Base-by-base conservation (phyloP, 2,329 filamentous ascomycete genomes). In the Exophiala bonariae region DNA sequence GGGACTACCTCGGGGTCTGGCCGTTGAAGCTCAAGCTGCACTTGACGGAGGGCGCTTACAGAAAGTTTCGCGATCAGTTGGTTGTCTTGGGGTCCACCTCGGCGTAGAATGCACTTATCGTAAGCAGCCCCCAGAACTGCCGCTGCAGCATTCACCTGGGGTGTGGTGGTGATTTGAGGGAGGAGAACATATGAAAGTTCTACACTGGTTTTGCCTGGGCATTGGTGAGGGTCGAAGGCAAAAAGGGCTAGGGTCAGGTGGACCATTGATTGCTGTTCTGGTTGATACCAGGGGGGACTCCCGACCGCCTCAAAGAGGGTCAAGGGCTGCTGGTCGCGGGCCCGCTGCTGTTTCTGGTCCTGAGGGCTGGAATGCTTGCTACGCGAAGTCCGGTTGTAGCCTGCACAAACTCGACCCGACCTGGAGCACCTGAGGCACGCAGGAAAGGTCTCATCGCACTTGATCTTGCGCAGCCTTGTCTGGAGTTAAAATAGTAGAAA, bases 371-470 rank as follows among this genome's bases (percentile, higher is more conserved):
- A 10, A 40, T 7, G 14, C 11, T 18, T 39, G 35, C 17, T 46
- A 9, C 35, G 34, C 19, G 23, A 44, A 4, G 38, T 16, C 33
- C 17, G 35, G 5, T 39, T 17, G 35, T 46, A 46, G 35, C 43
- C 43, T 10, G 35, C 35, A 32, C 43, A 46, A n/a, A 14, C 9
- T 40, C 35, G 33, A 10, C 43, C 43, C 7, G 43, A 46, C 18
- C 18, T 40, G 18, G 34, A 39, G 43, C 43, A 46, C 31, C 34
- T 40, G 8, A 13, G 43, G 35, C 43, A 46, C 20, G 35, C 17
- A 4, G 43, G 43, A 19, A 46, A 19, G 34, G 18, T 46, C 26
- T 46, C 43, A 20, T 46, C 43, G 43, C 43, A 46, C 19, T 40
- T 39, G 7, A 46, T 22, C 20, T 46, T 46, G 34, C 43, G 43